Evolutionary conservation across 352 stramenopile genomes (phyloP), one percentile per base, ranked within the genome.

Genomic region (Phytopythium delawarense): DNA sequence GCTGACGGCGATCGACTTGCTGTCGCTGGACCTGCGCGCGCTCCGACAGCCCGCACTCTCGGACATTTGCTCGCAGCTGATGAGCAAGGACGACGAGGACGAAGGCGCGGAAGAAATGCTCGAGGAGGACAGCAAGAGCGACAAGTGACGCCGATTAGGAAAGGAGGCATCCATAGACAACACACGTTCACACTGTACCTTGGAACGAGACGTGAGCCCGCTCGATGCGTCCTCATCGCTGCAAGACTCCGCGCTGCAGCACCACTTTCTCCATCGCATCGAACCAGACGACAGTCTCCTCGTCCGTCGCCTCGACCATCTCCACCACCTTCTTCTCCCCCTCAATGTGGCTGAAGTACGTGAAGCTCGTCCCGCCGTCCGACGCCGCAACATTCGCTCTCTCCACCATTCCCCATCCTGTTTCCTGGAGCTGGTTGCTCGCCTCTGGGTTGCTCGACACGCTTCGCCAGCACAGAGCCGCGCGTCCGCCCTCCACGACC

Each of bases 1-100:
- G 61, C 71, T 96, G 59, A 80, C 73, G 15, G 84, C 85, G 15
- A 81, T 93, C 53, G 87, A 94, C 55, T 66, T 96, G 68, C 70
- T 96, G 51, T 89, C 80, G 48, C 62, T 94, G 48, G 71, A 71
- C 35, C 90, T 94, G 51, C 65, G 79, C 16, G 76, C 87, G 32
- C 71, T 91, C 7, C 73, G 78, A 18, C 78, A 90, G 56, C 78
- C 81, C 1, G 61, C 76, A 21, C 62, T 92, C 21, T 85, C 89
- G 76, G 74, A 84, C 25, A 72, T 91, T 23, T 88, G 80, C 54
- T 67, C 75, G n/a, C 69, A 88, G 59, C 67, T 92, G 34, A 75
- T 90, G 67, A 64, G 67, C 4, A 57, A 67, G 37, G 73, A 84
- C 54, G 78, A 84, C 11, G 67, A 78, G 35, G 67, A 67, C 16